Conservation (phyloP, 2,329 filamentous ascomycete genomes). For the Microthyrium microscopicum region DNA sequence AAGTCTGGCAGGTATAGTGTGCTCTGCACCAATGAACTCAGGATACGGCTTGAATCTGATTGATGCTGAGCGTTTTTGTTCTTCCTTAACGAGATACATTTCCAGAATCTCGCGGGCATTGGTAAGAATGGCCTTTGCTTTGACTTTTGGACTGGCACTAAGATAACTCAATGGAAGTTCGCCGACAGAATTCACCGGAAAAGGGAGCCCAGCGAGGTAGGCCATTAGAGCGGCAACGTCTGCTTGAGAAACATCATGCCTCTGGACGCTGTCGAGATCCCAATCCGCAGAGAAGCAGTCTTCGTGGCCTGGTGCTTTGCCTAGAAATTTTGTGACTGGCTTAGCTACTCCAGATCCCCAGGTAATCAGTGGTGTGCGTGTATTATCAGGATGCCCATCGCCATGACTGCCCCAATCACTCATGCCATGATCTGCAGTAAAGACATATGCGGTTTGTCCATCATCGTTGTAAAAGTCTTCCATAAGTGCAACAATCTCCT, state of each 20-base stretch:
- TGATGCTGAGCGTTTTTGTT: conserved; percentile 58
- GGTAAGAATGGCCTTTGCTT: conserved; percentile 67
- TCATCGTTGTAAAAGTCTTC: conserved; percentile 72
- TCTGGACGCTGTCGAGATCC: conserved; percentile 60
- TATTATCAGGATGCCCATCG: conserved; percentile 94
- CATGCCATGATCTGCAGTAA: conserved; percentile 98
- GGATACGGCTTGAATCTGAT: conserved; percentile 63
- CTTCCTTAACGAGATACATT: conserved; percentile 92
- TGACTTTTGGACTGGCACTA: conserved; percentile 52
- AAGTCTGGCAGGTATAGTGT: conserved; percentile 44
- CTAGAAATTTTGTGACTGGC: conserved; percentile 41
- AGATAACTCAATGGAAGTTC: conserved; percentile 77
- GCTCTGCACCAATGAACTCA: conserved; percentile 31
- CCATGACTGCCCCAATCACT: conserved; percentile 99
- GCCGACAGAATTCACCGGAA: conserved; percentile 91
- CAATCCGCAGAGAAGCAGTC: conserved; percentile 78
- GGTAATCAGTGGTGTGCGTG: conserved; percentile 74
- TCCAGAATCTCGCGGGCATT: conserved; percentile 82
- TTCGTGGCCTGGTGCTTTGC: conserved; percentile 64
- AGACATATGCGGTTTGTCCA: conserved; percentile 80
- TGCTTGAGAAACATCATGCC: conserved; percentile 85
- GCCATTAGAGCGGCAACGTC: conserved; percentile 94
- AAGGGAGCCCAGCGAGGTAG: conserved; percentile 72
- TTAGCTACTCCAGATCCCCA: conserved; percentile 86
- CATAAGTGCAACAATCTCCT: conserved; percentile 65